phyloP scores from a whole-genome alignment of 2,329 filamentous ascomycete species.

The Botrytis deweyae region DNA sequence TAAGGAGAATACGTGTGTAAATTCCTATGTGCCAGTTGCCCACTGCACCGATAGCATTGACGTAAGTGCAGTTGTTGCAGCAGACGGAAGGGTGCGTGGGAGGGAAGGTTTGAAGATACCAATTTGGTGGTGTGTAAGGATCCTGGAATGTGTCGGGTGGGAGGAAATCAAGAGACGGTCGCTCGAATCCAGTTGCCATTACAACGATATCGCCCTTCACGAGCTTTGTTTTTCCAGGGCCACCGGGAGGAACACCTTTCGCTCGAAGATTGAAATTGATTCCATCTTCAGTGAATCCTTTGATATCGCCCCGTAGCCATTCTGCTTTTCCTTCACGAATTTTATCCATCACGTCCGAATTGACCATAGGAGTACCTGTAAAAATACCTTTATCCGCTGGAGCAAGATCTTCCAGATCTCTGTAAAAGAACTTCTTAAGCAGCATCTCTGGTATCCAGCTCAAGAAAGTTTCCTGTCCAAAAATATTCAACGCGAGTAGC shows the following conservation, averaged over 20 bases:
- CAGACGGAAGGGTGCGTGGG: conserved; percentile 70
- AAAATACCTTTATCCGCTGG: conserved; percentile 73
- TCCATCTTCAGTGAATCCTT: conserved; percentile 61
- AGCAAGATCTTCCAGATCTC: conserved; percentile 72
- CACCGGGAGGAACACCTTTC: conserved; percentile 72
- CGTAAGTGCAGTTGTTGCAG: conserved; percentile 76
- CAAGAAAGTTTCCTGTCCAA: conserved; percentile 72
- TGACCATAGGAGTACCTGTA: conserved; percentile 83
- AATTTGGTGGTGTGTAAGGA: conserved; percentile 76
- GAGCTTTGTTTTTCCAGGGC: conserved; percentile 64
- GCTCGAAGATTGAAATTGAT: conserved; percentile 70
- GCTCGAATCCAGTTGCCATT: conserved; percentile 79
- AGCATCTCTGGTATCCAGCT: conserved; percentile 77
- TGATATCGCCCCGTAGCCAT: conserved; percentile 81
- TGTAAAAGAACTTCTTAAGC: conserved; percentile 77
- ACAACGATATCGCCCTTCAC: conserved; percentile 75
- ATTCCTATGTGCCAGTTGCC: conserved; percentile 90
- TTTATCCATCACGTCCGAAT: conserved; percentile 74
- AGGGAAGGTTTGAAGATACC: conserved; percentile 87
- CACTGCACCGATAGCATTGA: conserved; percentile 77
- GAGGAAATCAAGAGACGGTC: conserved; percentile 71
- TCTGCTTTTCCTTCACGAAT: conserved; percentile 69
- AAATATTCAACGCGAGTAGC: conserved; percentile 73
- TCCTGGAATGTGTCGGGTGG: conserved; percentile 70
- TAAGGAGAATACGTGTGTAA: conserved; percentile 80